phyloP scores from a whole-genome alignment of 108 stramenopile species.

The Pinguiococcus pyrenoidosus region DNA sequence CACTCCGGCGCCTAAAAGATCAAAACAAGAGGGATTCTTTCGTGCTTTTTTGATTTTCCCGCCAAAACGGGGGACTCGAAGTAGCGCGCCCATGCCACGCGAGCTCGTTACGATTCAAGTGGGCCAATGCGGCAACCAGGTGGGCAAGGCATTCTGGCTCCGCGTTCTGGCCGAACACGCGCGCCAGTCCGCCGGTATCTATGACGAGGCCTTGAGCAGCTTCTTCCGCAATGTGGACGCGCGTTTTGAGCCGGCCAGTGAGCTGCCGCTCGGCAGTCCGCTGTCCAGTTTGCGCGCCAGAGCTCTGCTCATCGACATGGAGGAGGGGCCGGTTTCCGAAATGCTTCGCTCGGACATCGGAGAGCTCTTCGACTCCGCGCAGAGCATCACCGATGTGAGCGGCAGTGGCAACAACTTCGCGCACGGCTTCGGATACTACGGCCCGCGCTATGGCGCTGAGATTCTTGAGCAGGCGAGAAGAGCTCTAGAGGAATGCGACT shows the following conservation, averaged over 20 bases:
- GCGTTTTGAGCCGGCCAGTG: background rate
- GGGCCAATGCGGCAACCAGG: constrained; percentile 52
- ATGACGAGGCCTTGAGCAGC: constrained; percentile 30
- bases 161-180: constrained; percentile 35
- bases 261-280: background rate
- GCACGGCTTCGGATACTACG: constrained; percentile 40
- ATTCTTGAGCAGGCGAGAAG: constrained; percentile 27
- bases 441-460: constrained; percentile 28
- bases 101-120: constrained; percentile 43
- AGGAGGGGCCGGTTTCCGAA: constrained; percentile 43
- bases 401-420: constrained; percentile 53
- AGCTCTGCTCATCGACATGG: constrained; percentile 46
- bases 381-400: constrained; percentile 37
- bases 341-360: constrained; percentile 34
- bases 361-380: constrained; percentile 36
- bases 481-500: constrained; percentile 39
- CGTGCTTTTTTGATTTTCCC: no score
- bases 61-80: no score
- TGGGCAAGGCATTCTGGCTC: constrained; percentile 42
- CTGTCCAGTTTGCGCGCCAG: constrained; percentile 22
- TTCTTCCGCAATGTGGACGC: constrained; percentile 42
- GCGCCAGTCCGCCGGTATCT: constrained; percentile 7
- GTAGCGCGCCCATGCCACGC: no score
- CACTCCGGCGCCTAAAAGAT: no score
- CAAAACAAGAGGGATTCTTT: no score